Conservation (phyloP, 139 green algal genomes). For the Tetradesmus lagerheimii region DNA sequence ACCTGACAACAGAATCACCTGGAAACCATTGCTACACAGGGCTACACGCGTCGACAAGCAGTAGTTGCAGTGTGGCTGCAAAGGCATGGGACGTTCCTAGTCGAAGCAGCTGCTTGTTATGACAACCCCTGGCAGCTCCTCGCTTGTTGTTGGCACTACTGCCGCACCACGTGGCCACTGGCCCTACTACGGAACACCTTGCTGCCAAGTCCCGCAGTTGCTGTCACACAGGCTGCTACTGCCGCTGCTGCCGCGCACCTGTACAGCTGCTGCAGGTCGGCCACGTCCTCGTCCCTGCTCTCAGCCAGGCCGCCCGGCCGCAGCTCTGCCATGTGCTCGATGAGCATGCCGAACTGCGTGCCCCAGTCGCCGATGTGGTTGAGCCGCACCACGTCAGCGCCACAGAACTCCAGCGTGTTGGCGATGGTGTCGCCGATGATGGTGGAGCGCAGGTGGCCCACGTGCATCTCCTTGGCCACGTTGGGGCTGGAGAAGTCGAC, state of each 20-base stretch:
- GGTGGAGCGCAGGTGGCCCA: conserved; percentile 97
- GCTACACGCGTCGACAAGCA: too few relatives aligned
- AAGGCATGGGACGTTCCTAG: too few relatives aligned
- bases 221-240: too few relatives aligned
- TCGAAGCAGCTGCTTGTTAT: too few relatives aligned
- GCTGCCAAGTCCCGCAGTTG: not conserved
- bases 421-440: conserved; percentile 96
- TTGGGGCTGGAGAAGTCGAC: conserved; percentile 99
- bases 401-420: conserved; percentile 87
- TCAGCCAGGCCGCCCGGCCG: conserved; percentile 73
- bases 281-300: conserved; percentile 77
- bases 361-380: conserved; percentile 99
- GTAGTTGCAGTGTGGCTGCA: too few relatives aligned
- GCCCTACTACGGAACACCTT: too few relatives aligned
- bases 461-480: conserved; percentile 99
- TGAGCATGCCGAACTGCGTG: conserved; percentile 99
- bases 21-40: too few relatives aligned
- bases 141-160: too few relatives aligned
- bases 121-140: not conserved
- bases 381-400: conserved; percentile 89
- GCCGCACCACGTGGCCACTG: too few relatives aligned
- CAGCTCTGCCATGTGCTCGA: conserved; percentile 87
- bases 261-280: conserved; percentile 80
- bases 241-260: conserved; percentile 50
- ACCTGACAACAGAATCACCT: too few relatives aligned